phyloP scores from a whole-genome alignment of 257 asterid genomes.

The Fraxinus anomala region DNA sequence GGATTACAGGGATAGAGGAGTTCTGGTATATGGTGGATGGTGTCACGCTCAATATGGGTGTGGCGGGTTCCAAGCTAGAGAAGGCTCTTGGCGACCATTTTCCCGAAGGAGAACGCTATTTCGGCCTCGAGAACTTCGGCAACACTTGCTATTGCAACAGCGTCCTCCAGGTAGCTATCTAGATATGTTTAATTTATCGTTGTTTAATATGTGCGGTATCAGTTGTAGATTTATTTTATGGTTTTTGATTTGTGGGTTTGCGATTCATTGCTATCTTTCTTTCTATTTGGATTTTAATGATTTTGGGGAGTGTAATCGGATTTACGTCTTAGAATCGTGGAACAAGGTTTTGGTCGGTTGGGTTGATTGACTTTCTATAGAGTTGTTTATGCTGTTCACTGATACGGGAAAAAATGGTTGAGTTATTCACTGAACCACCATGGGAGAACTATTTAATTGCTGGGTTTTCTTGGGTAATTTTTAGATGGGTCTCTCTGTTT shows the following conservation, averaged over 20 bases:
- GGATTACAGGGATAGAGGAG: slow-evolving; percentile 52
- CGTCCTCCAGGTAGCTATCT: slow-evolving; percentile 54
- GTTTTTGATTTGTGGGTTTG: slow-evolving; percentile 14
- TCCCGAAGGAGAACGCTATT: slow-evolving; percentile 77
- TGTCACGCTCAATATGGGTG: slow-evolving; percentile 56
- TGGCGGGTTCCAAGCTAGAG: slow-evolving; percentile 69
- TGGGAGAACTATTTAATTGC: not conserved
- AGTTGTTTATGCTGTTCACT: not conserved
- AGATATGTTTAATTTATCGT: not conserved
- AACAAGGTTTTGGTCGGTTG: not conserved
- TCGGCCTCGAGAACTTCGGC: slow-evolving; percentile 75
- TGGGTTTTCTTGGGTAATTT: not conserved
- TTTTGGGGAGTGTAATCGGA: not conserved
- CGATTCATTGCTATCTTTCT: not conserved
- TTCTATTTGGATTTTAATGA: not conserved
- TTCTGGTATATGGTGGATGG: slow-evolving; percentile 65
- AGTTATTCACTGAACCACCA: not conserved
- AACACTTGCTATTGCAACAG: slow-evolving; percentile 75
- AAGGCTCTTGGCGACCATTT: slow-evolving; percentile 76
- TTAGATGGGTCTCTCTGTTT: not conserved
- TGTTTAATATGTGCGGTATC: not conserved
- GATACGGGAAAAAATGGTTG: not conserved
- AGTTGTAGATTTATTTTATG: not conserved
- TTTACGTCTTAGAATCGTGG: not conserved
- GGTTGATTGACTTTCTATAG: not conserved